Conservation (phyloP, 768 basidiomycete genomes). For the Thelephora ganbajun region DNA sequence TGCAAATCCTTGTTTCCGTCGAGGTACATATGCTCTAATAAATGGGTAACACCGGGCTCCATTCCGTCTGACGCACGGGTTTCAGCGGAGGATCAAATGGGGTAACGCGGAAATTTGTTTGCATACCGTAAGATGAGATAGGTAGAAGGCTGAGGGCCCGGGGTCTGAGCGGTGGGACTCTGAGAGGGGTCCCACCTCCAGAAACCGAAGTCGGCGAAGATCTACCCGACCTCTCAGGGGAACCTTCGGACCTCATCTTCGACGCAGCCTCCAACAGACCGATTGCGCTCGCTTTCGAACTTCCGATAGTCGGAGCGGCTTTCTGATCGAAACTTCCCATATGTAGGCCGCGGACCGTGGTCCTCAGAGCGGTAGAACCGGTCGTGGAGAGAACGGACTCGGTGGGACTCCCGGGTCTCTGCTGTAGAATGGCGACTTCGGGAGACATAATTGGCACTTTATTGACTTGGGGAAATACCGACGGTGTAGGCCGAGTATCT, state of each 20-base stretch:
- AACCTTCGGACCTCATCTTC: slow-evolving; percentile 49
- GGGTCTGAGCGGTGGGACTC: slow-evolving; percentile 21
- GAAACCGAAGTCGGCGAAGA: slow-evolving; percentile 62
- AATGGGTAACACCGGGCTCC: slow-evolving; percentile 78
- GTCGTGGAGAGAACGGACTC: slow-evolving; percentile 68
- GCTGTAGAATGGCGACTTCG: slow-evolving; percentile 19
- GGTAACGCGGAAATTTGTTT: not conserved
- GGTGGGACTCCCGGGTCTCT: slow-evolving; percentile 65
- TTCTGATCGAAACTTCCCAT: slow-evolving; percentile 69
- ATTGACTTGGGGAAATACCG: slow-evolving; percentile 11
- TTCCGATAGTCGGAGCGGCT: slow-evolving; percentile 81
- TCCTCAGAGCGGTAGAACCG: slow-evolving; percentile 42
- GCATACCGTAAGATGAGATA: slow-evolving; percentile 61
- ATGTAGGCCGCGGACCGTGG: slow-evolving; percentile 47
- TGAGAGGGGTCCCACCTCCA: slow-evolving; percentile 31
- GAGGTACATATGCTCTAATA: slow-evolving; percentile 81
- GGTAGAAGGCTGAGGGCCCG: slow-evolving; percentile 39
- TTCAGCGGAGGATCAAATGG: not conserved
- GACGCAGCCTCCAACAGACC: slow-evolving; percentile 73
- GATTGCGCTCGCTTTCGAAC: slow-evolving; percentile 69
- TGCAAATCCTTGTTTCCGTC: slow-evolving; percentile 79
- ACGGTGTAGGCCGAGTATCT: slow-evolving; percentile 10
- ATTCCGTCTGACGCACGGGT: slow-evolving; percentile 49
- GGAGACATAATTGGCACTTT: slow-evolving; percentile 13
- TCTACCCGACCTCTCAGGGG: slow-evolving; percentile 61